phyloP scores from a whole-genome alignment of 306 rosid species.

The Lupinus albus region DNA sequence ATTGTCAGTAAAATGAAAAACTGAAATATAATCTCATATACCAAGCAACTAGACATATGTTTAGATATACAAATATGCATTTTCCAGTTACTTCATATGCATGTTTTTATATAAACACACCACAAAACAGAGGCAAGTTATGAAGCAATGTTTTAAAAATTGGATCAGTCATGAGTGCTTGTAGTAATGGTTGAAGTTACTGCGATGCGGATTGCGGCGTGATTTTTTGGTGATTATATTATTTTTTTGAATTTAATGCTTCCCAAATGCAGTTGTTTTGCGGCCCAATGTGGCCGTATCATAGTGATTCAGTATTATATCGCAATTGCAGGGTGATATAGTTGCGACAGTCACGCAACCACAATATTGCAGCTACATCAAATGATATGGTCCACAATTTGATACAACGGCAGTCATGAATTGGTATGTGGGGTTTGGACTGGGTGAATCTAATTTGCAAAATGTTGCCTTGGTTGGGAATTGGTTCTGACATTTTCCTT shows the following conservation, averaged over 20 bases:
- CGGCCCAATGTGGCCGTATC: no score
- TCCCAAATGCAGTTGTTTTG: no score
- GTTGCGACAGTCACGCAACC: no score
- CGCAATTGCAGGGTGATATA: no score
- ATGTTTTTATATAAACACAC: slow-evolving; percentile 12
- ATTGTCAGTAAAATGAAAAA: slow-evolving; percentile 40
- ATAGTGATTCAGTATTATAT: no score
- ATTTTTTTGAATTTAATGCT: no score
- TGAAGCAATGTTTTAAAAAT: slow-evolving; percentile 14
- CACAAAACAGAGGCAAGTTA: background rate
- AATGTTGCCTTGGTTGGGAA: slow-evolving; percentile 10
- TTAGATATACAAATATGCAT: background rate
- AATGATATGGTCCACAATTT: no score
- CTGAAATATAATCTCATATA: slow-evolving; percentile 30
- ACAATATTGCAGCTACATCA: no score
- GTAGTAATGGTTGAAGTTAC: no score
- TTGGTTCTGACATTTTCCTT: slow-evolving; percentile 16
- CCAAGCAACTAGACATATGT: slow-evolving; percentile 2
- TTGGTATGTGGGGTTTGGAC: background rate
- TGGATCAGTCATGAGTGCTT: background rate
- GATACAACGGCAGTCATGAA: no score
- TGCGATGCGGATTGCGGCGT: no score
- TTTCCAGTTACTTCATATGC: slow-evolving; percentile 26
- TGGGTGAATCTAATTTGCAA: slow-evolving; percentile 33
- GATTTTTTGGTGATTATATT: no score